Percentiles rank a stretch among this genome's conserved stretches.
Evolutionary conservation across 768 basidiomycete species (phyloP).

Genomic region (Phaeotremella fagi): DNA sequence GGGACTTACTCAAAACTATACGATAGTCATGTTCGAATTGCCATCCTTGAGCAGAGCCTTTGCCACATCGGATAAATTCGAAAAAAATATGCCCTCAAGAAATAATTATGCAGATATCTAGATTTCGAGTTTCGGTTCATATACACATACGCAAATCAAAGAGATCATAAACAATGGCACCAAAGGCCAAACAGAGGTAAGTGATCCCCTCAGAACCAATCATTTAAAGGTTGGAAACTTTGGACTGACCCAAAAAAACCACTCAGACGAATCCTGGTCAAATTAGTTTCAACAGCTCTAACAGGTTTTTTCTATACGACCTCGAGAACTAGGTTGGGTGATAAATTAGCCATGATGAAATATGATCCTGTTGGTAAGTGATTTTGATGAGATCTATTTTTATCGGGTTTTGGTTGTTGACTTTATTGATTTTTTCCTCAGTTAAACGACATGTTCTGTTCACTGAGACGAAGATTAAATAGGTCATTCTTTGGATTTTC

Average conservation of each 20-base stretch:
- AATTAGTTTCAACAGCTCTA: slow-evolving; percentile 83
- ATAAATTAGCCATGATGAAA: slow-evolving; percentile 83
- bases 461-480: slow-evolving; percentile 46
- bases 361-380: slow-evolving; percentile 77
- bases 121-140: too few species aligned
- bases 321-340: slow-evolving; percentile 64
- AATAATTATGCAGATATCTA: not conserved
- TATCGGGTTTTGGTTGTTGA: too few species aligned
- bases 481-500: slow-evolving; percentile 6
- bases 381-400: too few species aligned
- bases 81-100: not conserved
- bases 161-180: slow-evolving; percentile 23
- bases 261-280: slow-evolving; percentile 72
- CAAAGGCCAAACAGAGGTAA: slow-evolving; percentile 40
- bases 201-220: slow-evolving; percentile 1
- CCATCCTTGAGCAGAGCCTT: too few species aligned
- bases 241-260: not conserved
- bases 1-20: too few species aligned
- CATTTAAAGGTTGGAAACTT: not conserved
- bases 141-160: too few species aligned
- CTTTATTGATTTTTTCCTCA: too few species aligned
- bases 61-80: too few species aligned
- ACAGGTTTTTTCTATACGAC: slow-evolving; percentile 90
- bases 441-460: slow-evolving; percentile 46
- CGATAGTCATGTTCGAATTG: too few species aligned